Conservation (phyloP, 352 stramenopile genomes). For the Pythium plurisporium region DNA sequence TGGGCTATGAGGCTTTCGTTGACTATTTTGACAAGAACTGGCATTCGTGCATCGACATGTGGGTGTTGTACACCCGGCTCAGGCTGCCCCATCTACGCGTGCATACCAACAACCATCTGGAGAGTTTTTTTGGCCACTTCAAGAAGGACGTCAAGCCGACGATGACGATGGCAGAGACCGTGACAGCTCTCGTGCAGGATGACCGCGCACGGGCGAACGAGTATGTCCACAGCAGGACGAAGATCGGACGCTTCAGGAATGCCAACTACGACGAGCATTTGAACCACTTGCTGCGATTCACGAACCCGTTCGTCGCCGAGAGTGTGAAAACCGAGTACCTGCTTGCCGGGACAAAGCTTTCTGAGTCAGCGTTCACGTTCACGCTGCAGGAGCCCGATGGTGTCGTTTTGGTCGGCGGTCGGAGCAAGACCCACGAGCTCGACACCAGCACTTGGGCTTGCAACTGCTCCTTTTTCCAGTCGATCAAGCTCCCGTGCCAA, state of each 20-base stretch:
- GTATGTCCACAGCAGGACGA: background rate
- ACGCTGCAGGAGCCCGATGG: background rate
- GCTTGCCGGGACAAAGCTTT: background rate
- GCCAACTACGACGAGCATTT: slow-evolving; percentile 23
- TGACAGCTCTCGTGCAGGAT: background rate
- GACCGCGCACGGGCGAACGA: background rate
- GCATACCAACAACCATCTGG: slow-evolving; percentile 8
- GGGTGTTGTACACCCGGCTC: slow-evolving; percentile 13
- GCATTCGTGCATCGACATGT: slow-evolving; percentile 24
- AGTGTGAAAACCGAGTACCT: slow-evolving; percentile 7
- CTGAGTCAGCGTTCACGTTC: no score
- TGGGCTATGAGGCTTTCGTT: background rate
- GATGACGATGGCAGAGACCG: background rate
- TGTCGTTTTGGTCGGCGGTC: background rate
- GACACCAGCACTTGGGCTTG: background rate
- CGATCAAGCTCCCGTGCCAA: slow-evolving; percentile 1
- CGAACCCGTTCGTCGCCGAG: slow-evolving; percentile 16
- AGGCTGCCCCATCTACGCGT: slow-evolving; percentile 18
- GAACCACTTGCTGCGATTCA: slow-evolving; percentile 16
- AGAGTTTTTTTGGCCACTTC: background rate
- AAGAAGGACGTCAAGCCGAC: background rate
- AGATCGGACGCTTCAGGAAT: slow-evolving; percentile 7
- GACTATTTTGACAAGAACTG: slow-evolving; percentile 27
- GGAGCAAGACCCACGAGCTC: background rate
- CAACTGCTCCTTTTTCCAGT: background rate